phyloP scores from a whole-genome alignment of 2,329 filamentous ascomycete genomes.

The Paecilomyces variotii region DNA sequence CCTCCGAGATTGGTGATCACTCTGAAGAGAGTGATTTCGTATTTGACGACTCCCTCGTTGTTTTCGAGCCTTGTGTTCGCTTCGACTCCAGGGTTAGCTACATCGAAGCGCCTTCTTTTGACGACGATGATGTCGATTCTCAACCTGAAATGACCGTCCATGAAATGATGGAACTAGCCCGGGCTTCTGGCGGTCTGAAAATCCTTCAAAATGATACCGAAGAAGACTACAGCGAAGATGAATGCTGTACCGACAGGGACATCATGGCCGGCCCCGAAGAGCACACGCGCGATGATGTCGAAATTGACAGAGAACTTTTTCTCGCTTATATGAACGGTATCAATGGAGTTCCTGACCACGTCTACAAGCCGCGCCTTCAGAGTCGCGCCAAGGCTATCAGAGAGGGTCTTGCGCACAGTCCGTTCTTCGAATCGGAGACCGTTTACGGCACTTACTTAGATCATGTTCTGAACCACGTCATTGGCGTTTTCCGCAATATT shows the following conservation, averaged over 20 bases:
- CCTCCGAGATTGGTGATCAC: slow-evolving; percentile 19
- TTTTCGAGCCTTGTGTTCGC: slow-evolving; percentile 26
- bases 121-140: slow-evolving; percentile 17
- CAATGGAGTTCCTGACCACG: slow-evolving; percentile 24
- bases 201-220: slow-evolving; percentile 4
- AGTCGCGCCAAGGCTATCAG: slow-evolving; percentile 26
- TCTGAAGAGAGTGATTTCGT: slow-evolving; percentile 20
- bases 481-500: slow-evolving; percentile 34
- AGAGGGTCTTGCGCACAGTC: slow-evolving; percentile 20
- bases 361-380: slow-evolving; percentile 26
- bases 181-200: slow-evolving; percentile 15
- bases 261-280: slow-evolving; percentile 21
- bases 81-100: slow-evolving; percentile 27
- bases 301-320: slow-evolving; percentile 32
- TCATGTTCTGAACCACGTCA: slow-evolving; percentile 28
- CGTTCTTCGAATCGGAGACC: slow-evolving; percentile 25
- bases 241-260: slow-evolving; percentile 4
- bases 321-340: slow-evolving; percentile 36
- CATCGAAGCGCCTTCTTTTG: slow-evolving; percentile 21
- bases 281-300: slow-evolving; percentile 28
- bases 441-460: slow-evolving; percentile 28
- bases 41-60: slow-evolving; percentile 30
- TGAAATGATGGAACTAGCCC: slow-evolving; percentile 31
- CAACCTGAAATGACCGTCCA: slow-evolving; percentile 29
- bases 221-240: slow-evolving; percentile 10